phyloP scores from a whole-genome alignment of 768 basidiomycete genomes.

The Rhodotorula paludigena region DNA sequence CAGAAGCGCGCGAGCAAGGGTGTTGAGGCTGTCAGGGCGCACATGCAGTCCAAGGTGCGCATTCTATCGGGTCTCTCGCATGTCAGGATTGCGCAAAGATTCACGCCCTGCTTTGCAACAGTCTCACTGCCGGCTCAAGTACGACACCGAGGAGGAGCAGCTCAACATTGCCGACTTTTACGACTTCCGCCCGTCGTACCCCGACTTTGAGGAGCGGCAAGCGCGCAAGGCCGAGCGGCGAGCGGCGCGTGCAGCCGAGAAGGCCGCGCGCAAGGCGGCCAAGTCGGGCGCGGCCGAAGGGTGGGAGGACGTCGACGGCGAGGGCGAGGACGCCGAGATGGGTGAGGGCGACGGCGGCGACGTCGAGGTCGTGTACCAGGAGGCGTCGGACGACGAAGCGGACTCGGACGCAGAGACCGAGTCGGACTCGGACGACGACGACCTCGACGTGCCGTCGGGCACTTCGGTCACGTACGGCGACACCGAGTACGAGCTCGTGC shows the following conservation, averaged over 20 bases:
- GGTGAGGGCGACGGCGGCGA: conserved; percentile 46
- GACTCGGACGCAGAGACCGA: conserved; percentile 40
- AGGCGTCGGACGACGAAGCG: conserved; percentile 37
- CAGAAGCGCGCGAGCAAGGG: conserved; percentile 64
- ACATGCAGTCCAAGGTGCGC: conserved; percentile 81
- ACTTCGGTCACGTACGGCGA: conserved; percentile 69
- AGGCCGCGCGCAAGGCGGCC: conserved; percentile 50
- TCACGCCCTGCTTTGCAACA: background rate
- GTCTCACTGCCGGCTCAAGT: conserved; percentile 91
- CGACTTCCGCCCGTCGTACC: conserved; percentile 80
- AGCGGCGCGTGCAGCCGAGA: conserved; percentile 49
- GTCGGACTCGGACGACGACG: conserved; percentile 46
- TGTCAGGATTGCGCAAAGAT: background rate
- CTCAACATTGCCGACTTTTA: conserved; percentile 89
- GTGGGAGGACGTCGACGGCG: conserved; percentile 45
- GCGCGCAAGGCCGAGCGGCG: conserved; percentile 42
- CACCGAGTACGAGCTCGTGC: conserved; percentile 75
- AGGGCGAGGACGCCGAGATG: conserved; percentile 45
- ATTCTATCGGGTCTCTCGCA: background rate
- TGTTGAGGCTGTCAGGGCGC: conserved; percentile 81
- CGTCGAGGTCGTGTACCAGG: conserved; percentile 51
- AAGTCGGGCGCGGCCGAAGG: conserved; percentile 43
- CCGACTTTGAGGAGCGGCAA: conserved; percentile 49
- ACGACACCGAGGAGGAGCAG: conserved; percentile 70
- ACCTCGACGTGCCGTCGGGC: conserved; percentile 36